A percentile compares a stretch with the other conserved stretches of the same genome.
phyloP scores from a whole-genome alignment of 2,329 filamentous ascomycete genomes.

The Sarocladium oryzae region DNA sequence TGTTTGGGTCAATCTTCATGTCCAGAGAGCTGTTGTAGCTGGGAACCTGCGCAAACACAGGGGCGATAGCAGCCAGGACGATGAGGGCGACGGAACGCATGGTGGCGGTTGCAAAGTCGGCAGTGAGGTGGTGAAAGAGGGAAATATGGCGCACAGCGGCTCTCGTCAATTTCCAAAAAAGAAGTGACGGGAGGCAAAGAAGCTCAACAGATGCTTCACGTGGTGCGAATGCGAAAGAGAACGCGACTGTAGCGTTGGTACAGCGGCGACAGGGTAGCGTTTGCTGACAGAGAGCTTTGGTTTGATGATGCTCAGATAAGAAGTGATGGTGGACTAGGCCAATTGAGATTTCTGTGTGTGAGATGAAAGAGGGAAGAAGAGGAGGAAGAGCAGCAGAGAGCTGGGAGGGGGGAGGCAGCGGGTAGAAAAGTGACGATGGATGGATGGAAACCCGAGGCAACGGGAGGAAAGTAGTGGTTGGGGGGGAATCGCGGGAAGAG shows the following conservation, averaged over 20 bases:
- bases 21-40: slow-evolving; percentile 38
- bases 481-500: slow-evolving; percentile 3
- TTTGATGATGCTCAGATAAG: background rate
- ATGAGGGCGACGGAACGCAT: slow-evolving; percentile 32
- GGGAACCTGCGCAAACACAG: slow-evolving; percentile 31
- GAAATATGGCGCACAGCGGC: background rate
- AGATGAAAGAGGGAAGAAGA: slow-evolving; percentile 2
- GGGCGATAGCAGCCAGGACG: slow-evolving; percentile 37
- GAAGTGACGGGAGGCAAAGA: no score
- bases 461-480: slow-evolving; percentile 8
- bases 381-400: background rate
- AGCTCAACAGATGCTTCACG: no score
- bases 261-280: background rate
- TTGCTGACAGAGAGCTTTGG: background rate
- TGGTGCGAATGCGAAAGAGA: background rate
- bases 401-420: background rate
- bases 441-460: slow-evolving; percentile 6
- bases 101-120: slow-evolving; percentile 28
- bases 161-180: background rate
- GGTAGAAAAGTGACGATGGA: slow-evolving; percentile 8
- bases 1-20: slow-evolving; percentile 34
- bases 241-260: background rate
- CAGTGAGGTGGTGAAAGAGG: background rate
- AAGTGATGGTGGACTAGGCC: background rate
- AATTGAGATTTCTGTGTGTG: background rate